phyloP scores from a whole-genome alignment of 176 grass and related monocot genomes.

The Phyllostachys edulis region DNA sequence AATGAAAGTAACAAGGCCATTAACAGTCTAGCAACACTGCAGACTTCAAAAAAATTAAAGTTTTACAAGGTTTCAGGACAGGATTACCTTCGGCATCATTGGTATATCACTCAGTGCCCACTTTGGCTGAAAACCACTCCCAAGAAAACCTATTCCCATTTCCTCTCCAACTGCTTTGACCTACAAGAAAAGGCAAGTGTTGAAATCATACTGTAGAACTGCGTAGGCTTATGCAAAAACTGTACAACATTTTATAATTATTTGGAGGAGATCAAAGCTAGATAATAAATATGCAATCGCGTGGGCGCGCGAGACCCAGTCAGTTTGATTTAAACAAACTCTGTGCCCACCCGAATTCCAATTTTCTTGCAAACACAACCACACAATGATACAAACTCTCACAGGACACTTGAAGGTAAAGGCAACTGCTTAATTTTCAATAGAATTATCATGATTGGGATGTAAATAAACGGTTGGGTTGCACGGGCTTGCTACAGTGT shows the following conservation, averaged over 20 bases:
- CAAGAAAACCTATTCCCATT: constrained; percentile 95
- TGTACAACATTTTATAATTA: background rate
- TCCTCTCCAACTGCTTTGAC: constrained; percentile 95
- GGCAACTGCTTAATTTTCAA: background rate
- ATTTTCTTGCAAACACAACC: background rate
- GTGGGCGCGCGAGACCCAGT: background rate
- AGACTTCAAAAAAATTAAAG: constrained; percentile 4
- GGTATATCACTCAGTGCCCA: constrained; percentile 78
- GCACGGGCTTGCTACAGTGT: background rate
- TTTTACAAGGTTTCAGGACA: constrained; percentile 16
- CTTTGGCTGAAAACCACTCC: constrained; percentile 94
- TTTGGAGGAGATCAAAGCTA: too few relatives aligned
- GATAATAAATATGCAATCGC: too few relatives aligned
- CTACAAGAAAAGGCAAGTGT: constrained; percentile 43
- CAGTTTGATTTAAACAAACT: background rate
- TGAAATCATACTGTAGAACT: background rate
- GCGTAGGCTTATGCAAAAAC: background rate
- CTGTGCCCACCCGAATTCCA: background rate
- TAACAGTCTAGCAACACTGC: background rate
- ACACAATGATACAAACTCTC: constrained; percentile 2
- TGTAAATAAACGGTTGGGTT: background rate
- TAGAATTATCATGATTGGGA: background rate
- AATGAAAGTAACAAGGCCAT: background rate
- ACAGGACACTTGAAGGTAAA: background rate
- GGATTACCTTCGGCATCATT: constrained; percentile 89